Conservation (phyloP, 2,329 filamentous ascomycete species). For the Talaromyces sp. region DNA sequence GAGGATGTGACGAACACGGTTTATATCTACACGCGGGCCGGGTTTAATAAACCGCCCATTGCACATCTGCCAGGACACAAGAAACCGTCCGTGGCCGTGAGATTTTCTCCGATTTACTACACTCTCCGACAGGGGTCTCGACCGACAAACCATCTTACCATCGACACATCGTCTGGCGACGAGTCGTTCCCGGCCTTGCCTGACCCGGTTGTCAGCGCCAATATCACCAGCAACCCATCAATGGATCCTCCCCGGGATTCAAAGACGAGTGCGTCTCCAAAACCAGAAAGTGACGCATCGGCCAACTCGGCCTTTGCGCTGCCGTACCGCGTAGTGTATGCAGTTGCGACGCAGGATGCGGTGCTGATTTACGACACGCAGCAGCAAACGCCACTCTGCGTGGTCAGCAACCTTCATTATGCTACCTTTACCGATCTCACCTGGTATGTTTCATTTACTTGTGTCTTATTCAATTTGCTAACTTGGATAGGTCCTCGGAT, state of each 20-base stretch:
- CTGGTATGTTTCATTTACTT: conserved; percentile 60
- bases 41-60: conserved; percentile 93
- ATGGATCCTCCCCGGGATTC: conserved; percentile 74
- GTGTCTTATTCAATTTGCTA: conserved; percentile 15
- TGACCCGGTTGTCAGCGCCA: conserved; percentile 65
- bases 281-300: conserved; percentile 34
- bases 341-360: conserved; percentile 93
- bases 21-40: conserved; percentile 94
- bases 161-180: conserved; percentile 86
- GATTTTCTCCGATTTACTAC: conserved; percentile 88
- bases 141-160: conserved; percentile 80
- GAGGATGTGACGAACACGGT: conserved; percentile 96
- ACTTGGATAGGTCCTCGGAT: conserved; percentile 61
- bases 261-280: conserved; percentile 50
- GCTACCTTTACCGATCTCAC: conserved; percentile 95
- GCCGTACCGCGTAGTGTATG: conserved; percentile 92
- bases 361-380: conserved; percentile 96
- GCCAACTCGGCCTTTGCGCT: conserved; percentile 68
- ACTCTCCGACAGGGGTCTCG: conserved; percentile 66
- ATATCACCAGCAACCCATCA: conserved; percentile 37
- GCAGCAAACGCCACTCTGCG: conserved; percentile 85
- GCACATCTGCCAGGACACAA: conserved; percentile 95
- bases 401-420: conserved; percentile 96
- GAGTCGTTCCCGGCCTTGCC: conserved; percentile 79
- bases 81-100: conserved; percentile 93